Conservation (phyloP, 2,329 filamentous ascomycete genomes). For the Penicillium aurantiogriseum region DNA sequence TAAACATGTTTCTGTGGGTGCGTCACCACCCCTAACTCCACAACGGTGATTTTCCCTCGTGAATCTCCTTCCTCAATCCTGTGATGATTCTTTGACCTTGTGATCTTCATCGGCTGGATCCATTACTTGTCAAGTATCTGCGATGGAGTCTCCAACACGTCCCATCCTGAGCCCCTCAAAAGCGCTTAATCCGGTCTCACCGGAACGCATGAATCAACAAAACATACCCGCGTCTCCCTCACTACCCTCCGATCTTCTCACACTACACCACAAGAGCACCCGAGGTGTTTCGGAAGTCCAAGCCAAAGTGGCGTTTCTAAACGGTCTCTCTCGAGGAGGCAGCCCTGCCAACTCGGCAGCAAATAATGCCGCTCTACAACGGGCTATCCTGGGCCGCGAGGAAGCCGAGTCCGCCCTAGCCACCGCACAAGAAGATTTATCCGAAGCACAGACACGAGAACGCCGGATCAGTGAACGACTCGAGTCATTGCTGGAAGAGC, state of each 20-base stretch:
- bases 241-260: constrained; percentile 35
- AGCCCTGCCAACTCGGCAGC: constrained; percentile 37
- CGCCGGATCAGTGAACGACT: constrained; percentile 46
- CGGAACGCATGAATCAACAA: constrained; percentile 51
- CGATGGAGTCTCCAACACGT: constrained; percentile 40
- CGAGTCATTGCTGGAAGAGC: constrained; percentile 51
- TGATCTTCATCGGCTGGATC: constrained; percentile 9
- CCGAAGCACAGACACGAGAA: constrained; percentile 45
- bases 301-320: constrained; percentile 50
- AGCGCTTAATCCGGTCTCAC: constrained; percentile 46
- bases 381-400: constrained; percentile 47
- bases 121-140: constrained; percentile 10
- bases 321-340: constrained; percentile 41
- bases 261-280: constrained; percentile 37
- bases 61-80: constrained; percentile 4
- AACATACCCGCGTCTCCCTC: constrained; percentile 42
- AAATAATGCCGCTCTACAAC: constrained; percentile 45
- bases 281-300: constrained; percentile 46
- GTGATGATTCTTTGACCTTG: constrained; percentile 19
- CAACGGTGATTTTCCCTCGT: constrained; percentile 24
- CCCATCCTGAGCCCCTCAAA: constrained; percentile 35
- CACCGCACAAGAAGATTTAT: constrained; percentile 37
- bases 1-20: constrained; percentile 33
- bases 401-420: constrained; percentile 45
- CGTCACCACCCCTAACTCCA: constrained; percentile 27